A percentile compares a stretch with the other conserved stretches of the same genome.
Evolutionary conservation across 1,284 basidiomycete species (phyloP).

Genomic region (Omphalotus olearius): DNA sequence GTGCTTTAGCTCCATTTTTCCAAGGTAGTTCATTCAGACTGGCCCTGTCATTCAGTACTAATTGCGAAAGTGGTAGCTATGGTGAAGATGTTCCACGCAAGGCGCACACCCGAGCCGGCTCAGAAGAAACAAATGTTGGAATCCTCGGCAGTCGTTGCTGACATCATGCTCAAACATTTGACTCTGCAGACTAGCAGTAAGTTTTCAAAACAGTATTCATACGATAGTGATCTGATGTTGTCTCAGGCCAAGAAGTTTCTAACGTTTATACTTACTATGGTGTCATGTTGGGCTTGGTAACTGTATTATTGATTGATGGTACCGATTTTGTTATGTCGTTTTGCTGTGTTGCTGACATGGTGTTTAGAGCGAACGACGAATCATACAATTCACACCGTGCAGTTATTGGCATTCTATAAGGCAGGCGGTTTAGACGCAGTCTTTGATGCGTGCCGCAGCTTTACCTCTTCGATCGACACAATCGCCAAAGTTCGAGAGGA

Average conservation of each 20-base stretch:
- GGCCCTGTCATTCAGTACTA: constrained; percentile 10
- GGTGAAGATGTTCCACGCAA: constrained; percentile 83
- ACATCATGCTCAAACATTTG: constrained; percentile 74
- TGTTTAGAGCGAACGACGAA: constrained; percentile 66
- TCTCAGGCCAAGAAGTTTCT: constrained; percentile 43
- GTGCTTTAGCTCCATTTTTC: constrained; percentile 80
- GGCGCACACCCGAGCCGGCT: constrained; percentile 70
- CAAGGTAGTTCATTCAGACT: constrained; percentile 55
- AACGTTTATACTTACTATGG: constrained; percentile 67
- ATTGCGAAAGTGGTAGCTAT: constrained; percentile 49
- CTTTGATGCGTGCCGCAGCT: constrained; percentile 55
- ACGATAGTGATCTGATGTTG: constrained; percentile 8
- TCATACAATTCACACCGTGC: constrained; percentile 78
- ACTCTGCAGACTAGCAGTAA: constrained; percentile 52
- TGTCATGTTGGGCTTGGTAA: constrained; percentile 73
- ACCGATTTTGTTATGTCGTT: constrained; percentile 21
- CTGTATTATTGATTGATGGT: constrained; percentile 84
- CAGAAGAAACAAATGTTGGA: constrained; percentile 79
- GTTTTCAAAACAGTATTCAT: constrained; percentile 13
- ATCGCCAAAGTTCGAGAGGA: constrained; percentile 44
- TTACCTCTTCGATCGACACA: constrained; percentile 55
- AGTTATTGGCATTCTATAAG: constrained; percentile 74
- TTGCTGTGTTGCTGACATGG: constrained; percentile 11
- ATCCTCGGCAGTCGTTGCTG: constrained; percentile 68
- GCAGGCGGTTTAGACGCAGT: constrained; percentile 71